Evolutionary conservation across 2,329 filamentous ascomycete genomes (phyloP).

Genomic region (Arthrobotrys entomopaga): DNA sequence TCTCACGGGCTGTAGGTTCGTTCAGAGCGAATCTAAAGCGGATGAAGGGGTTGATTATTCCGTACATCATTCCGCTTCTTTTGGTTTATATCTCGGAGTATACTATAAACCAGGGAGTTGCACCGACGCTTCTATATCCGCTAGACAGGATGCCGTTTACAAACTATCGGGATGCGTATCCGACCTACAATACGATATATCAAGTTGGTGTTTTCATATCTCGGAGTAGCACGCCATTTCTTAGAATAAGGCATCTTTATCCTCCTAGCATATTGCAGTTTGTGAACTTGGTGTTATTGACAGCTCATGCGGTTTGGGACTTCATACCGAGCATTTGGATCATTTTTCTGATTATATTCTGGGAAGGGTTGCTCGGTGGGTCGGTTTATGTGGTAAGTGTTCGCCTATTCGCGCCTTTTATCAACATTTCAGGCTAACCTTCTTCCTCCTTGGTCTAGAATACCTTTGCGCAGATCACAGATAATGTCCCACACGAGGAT

Average conservation of each 20-base stretch:
- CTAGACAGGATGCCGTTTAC: constrained; percentile 78
- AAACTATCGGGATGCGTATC: constrained; percentile 88
- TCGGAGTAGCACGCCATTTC: constrained; percentile 86
- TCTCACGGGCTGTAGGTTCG: constrained; percentile 59
- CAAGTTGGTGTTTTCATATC: constrained; percentile 96
- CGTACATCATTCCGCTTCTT: constrained; percentile 87
- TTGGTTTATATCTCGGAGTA: constrained; percentile 97
- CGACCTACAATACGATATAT: constrained; percentile 93
- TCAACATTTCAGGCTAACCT: neutral
- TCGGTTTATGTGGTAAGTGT: constrained; percentile 79
- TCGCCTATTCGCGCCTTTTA: neutral
- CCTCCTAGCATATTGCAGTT: constrained; percentile 83
- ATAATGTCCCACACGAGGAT: constrained; percentile 78
- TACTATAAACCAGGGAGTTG: constrained; percentile 94
- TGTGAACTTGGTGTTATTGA: constrained; percentile 77
- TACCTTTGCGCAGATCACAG: constrained; percentile 92
- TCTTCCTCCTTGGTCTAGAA: constrained; percentile 64
- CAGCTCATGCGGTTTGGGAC: constrained; percentile 78
- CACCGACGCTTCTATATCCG: constrained; percentile 86
- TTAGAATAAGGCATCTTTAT: constrained; percentile 83
- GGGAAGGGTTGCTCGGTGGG: constrained; percentile 91
- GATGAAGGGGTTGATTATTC: constrained; percentile 75
- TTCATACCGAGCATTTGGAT: constrained; percentile 87
- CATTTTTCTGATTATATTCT: constrained; percentile 86
- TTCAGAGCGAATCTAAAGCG: constrained; percentile 71